phyloP scores from a whole-genome alignment of 495 filamentous ascomycete species.

The Tricharina praecox region DNA sequence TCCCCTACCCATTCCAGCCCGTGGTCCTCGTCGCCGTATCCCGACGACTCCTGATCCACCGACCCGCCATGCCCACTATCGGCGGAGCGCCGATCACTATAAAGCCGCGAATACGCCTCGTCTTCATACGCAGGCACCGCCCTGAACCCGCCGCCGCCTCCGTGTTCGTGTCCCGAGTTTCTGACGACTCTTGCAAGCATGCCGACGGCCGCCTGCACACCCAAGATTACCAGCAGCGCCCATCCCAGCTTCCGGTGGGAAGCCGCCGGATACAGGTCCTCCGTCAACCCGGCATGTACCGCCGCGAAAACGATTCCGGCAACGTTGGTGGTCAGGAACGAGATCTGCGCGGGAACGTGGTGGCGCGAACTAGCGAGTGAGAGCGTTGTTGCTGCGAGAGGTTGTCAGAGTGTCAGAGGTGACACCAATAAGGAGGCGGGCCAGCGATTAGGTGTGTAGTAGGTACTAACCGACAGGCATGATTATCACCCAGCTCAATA shows the following conservation, averaged over 20 bases:
- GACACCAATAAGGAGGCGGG: too few relatives aligned
- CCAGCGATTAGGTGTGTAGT: too few relatives aligned
- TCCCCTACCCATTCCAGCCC: background rate
- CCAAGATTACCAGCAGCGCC: constrained; percentile 56
- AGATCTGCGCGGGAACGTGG: constrained; percentile 52
- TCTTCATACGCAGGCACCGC: too few relatives aligned
- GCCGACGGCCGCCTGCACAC: constrained; percentile 50
- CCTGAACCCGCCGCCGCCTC: too few relatives aligned
- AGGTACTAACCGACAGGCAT: constrained; percentile 55
- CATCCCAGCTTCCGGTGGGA: constrained; percentile 81
- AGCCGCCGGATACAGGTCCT: constrained; percentile 77
- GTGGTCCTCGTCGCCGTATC: background rate
- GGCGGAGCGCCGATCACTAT: constrained; percentile 61
- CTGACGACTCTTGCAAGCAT: constrained; percentile 38
- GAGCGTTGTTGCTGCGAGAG: constrained; percentile 55
- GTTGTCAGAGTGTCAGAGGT: too few relatives aligned
- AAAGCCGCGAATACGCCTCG: too few relatives aligned
- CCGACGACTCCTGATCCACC: constrained; percentile 2
- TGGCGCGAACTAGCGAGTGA: constrained; percentile 66
- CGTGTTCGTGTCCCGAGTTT: too few relatives aligned
- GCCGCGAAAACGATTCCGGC: constrained; percentile 53
- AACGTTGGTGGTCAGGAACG: constrained; percentile 57
- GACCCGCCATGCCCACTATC: constrained; percentile 76
- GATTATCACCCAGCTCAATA: constrained; percentile 63
- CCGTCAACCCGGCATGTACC: constrained; percentile 66